Evolutionary conservation across 2,329 filamentous ascomycete species (phyloP), one percentile per base, ranked within the genome.

Genomic region (Elsinoe arachidis): DNA sequence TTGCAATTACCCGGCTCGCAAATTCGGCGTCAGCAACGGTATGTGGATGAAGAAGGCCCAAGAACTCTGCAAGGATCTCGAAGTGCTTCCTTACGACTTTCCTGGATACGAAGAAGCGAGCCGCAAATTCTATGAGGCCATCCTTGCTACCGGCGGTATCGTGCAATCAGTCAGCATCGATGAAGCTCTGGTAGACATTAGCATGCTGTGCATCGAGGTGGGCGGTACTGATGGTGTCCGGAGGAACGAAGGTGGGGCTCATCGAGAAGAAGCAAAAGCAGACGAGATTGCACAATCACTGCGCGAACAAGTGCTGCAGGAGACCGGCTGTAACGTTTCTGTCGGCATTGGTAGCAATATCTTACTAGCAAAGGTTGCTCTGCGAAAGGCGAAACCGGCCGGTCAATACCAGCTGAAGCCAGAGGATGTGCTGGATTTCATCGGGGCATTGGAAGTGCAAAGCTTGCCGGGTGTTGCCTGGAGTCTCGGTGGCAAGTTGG

Each of bases 21-120:
- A 82, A 33, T 93, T 85, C 64, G 92, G 92, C 1, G 79, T 99
- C 56, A 96, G 91, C 68, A 99, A 99, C 64, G 95, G 95, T 37
- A 99, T 97, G 93, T 99, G 95, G 93, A 97, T 99, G 92, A 95
- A 92, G 69, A 80, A 81, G 34, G 93, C 93, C 0, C 78, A 86
- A 59, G 86, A 93, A 63, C 71, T 93, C 15, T 99, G 90, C 67
- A 86, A 92, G 0, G 83, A 90, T 19, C 76, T 99, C 15, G 90
- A 95, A 63, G 85, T 97, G 1, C 69, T 99, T n/a, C 88, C 91
- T 0, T 99, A 99, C 65, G 91, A 99, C 67, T 99, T 97, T 67
- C 86, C 88, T 1, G 92, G 85, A 0, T 99, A 99, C 64, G 93
- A 99, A 74, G 87, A 91, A 59, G 90, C 91, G 1, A 99, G 93